Base-by-base conservation (phyloP, 2,329 filamentous ascomycete species). In the Furcasterigmium sp. region DNA sequence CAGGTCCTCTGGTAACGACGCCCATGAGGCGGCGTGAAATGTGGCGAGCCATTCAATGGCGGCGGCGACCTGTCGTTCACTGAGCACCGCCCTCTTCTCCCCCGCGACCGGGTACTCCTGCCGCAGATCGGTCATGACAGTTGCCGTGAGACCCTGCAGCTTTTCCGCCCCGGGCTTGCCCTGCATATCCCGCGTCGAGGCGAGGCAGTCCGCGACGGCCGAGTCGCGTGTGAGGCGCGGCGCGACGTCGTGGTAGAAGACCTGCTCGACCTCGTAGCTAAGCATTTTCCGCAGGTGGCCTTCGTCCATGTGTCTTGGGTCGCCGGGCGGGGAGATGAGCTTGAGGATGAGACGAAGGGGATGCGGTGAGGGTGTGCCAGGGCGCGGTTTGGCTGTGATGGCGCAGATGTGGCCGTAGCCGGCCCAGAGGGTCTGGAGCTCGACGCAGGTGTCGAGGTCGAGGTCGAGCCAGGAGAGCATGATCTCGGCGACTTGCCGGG, bases 231-330 rank as follows among this genome's bases (percentile, higher is more conserved):
- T 30, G 0, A 85, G 56, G 1, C 54, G 55, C 0, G 77, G 73
- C 0, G 76, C 78, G 10, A 85, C 57, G 3, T 73, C 56, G 2
- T 63, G 64, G 55, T 86, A 86, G 50, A 86, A 86, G 50, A 73
- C 74, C 53, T 82, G 80, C 58, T 86, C 82, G 4, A 84, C 78
- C 37, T 80, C 69, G 50, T 86, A 86, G 54, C 79, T 84, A 21
- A 85, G 58, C 46, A 85, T 72, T 54, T 86, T 86, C 7, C 82
- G 73, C 1, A 78, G 52, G 49, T 85, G 81, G 1, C 81, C 79
- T 52, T 85, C 81, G 29, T 82, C 74, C n/a, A 51, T 51, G 20
- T 47, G 51, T 1, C 42, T 37, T 0, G 41, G 47, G 23, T 46
- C 42, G 30, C 58, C 53, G 1, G 78, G 77, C 7, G 78, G 78